Evolutionary conservation across 2,329 filamentous ascomycete species (phyloP).

Genomic region (Dactylellina parvicollis): DNA sequence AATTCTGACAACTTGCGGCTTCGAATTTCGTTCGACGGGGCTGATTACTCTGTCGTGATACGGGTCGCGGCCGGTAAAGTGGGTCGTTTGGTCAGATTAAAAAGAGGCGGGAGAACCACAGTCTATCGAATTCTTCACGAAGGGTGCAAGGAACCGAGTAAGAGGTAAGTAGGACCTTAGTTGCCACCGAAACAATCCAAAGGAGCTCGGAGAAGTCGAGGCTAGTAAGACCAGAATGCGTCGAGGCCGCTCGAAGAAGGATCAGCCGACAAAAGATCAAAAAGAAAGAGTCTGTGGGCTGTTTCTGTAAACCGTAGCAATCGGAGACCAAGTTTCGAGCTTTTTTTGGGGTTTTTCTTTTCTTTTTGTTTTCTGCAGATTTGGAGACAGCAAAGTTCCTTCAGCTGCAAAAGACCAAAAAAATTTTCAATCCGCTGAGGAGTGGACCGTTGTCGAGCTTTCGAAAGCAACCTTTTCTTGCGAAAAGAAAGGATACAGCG

Average conservation of each 20-base stretch:
- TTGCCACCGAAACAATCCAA: conserved; percentile 7
- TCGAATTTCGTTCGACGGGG: background rate
- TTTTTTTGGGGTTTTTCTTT: background rate
- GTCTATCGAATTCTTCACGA: conserved; percentile 20
- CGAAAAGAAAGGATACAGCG: conserved; percentile 6
- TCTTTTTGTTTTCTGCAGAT: conserved; percentile 20
- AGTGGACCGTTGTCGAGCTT: conserved; percentile 13
- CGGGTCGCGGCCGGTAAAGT: conserved; percentile 19
- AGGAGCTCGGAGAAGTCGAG: background rate
- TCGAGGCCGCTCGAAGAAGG: background rate
- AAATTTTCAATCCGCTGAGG: conserved; percentile 15
- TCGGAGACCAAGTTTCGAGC: conserved; percentile 14
- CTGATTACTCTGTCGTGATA: conserved; percentile 37
- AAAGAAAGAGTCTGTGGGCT: background rate
- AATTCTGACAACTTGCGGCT: conserved; percentile 34
- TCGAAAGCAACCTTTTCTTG: background rate
- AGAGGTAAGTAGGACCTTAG: conserved; percentile 2
- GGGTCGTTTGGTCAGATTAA: conserved; percentile 22
- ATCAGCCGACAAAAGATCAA: background rate
- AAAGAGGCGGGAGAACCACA: conserved; percentile 37
- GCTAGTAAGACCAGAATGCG: background rate
- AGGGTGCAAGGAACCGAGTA: background rate
- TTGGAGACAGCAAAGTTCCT: conserved; percentile 51
- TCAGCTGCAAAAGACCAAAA: conserved; percentile 20
- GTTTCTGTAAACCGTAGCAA: conserved; percentile 14